phyloP scores from a whole-genome alignment of 345 rosid species.

The Erucastrum elatum region DNA sequence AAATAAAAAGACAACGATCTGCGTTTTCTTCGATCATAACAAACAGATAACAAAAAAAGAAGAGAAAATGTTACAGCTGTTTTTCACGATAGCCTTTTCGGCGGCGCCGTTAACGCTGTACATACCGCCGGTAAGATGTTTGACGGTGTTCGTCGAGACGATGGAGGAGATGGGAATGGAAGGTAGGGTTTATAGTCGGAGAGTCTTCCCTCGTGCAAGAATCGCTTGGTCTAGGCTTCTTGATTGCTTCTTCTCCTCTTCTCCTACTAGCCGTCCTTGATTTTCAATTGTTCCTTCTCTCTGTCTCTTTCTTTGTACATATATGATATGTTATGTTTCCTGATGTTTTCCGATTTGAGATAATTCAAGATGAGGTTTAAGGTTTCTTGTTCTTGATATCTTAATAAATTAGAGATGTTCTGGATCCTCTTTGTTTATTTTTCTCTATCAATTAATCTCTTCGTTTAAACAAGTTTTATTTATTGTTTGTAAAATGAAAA shows the following conservation, averaged over 20 bases:
- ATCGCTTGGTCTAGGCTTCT: constrained; percentile 66
- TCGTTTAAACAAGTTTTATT: not conserved
- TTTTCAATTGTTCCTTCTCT: constrained; percentile 11
- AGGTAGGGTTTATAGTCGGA: constrained; percentile 53
- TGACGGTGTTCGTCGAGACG: constrained; percentile 69
- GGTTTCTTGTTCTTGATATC: not conserved
- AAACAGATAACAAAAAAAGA: not conserved
- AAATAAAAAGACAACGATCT: not conserved
- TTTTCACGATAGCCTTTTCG: constrained; percentile 82
- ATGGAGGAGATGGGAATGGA: constrained; percentile 68
- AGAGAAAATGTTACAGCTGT: constrained; percentile 57
- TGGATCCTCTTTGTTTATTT: constrained; percentile 2
- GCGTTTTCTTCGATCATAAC: constrained; percentile 7
- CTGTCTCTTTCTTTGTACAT: constrained; percentile 11
- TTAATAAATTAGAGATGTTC: constrained; percentile 21
- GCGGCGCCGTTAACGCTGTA: constrained; percentile 85
- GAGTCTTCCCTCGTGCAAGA: constrained; percentile 67
- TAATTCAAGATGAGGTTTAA: constrained; percentile 4
- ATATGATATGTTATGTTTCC: not conserved
- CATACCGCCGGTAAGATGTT: constrained; percentile 80
- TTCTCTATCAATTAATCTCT: not conserved
- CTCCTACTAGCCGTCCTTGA: constrained; percentile 27
- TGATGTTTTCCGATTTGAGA: constrained; percentile 21
- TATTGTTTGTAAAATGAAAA: constrained; percentile 16
- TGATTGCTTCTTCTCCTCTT: constrained; percentile 63